Evolutionary conservation across 192 early-diverging fungal genomes (phyloP), one percentile per base, ranked within the genome.

Genomic region (Backusella mclennaniae): DNA sequence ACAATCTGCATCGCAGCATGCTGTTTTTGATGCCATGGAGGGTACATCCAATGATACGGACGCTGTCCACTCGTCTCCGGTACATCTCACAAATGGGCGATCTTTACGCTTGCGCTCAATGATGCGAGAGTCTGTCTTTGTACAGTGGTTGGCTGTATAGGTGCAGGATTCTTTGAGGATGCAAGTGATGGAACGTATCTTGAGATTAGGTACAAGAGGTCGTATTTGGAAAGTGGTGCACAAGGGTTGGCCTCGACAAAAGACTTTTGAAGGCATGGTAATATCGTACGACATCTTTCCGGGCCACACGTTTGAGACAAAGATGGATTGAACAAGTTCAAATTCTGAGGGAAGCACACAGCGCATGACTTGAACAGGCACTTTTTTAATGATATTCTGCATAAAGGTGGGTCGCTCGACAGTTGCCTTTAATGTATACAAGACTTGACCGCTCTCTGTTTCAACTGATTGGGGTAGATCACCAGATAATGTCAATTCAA

Each of bases 221-320:
- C 70, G 82, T 3, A 92, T 66, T 53, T 81, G 81, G 15, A 90
- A 83, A 5, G 80, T 59, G 5, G 87, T 76, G 8, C 85, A 82
- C n/a, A 92, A 84, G 11, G 81, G 70, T 29, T 88, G 85, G 29
- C 81, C 86, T 52, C 87, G 84, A 70, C 75, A 84, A 35, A 85
- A 85, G 15, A 83, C 81, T 76, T 87, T 77, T 15, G 88, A 82
- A 17, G 88, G 89, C 23, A 87, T 78, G 7, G 82, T 80, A 1
- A 92, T 82, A 15, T 88, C 87, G 71, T 92, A 92, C 12, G 84
- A 77, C 70, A 90, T 76, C 76, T 89, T 87, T 35, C 77, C 73
- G n/a, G 74, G 75, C 90, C 90, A 92, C 14, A 83, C 75, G 76
- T 90, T 89, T 14, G 84, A 75, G 36, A 89, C 84, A 11, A 84